phyloP scores from a whole-genome alignment of 202 grass and related monocot species.

The Hordeum pubiflorum region DNA sequence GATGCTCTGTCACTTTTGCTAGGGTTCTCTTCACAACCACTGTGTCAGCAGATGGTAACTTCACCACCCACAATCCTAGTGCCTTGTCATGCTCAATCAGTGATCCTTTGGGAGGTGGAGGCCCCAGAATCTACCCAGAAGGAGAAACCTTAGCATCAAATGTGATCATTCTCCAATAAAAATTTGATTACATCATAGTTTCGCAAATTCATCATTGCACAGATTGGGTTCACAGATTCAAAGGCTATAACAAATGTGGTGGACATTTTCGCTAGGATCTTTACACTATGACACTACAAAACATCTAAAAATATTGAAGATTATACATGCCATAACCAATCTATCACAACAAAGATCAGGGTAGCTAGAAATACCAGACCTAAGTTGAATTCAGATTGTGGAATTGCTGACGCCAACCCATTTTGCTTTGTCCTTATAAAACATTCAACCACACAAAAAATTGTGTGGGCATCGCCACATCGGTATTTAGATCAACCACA shows the following conservation, averaged over 20 bases:
- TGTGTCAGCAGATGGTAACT: conserved; percentile 75
- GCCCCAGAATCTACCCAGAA: conserved; percentile 65
- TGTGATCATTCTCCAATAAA: too few relatives aligned
- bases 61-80: conserved; percentile 64
- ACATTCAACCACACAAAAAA: neutral
- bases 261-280: neutral
- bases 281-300: neutral
- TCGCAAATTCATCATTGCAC: neutral
- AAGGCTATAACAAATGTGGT: neutral
- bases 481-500: neutral
- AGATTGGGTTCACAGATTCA: neutral
- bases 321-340: neutral
- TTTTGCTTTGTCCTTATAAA: neutral
- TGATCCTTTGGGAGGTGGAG: conserved; percentile 66
- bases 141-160: neutral
- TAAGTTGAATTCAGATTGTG: neutral
- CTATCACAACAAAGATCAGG: neutral
- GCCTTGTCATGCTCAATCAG: conserved; percentile 56
- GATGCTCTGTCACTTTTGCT: conserved; percentile 48
- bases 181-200: too few relatives aligned
- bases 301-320: neutral
- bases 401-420: neutral
- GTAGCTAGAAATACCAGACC: neutral
- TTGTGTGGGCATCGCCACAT: neutral
- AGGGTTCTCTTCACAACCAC: conserved; percentile 80